Evolutionary conservation across 768 basidiomycete genomes (phyloP), one percentile per base, ranked within the genome.

Genomic region (Amanita fuliginea): DNA sequence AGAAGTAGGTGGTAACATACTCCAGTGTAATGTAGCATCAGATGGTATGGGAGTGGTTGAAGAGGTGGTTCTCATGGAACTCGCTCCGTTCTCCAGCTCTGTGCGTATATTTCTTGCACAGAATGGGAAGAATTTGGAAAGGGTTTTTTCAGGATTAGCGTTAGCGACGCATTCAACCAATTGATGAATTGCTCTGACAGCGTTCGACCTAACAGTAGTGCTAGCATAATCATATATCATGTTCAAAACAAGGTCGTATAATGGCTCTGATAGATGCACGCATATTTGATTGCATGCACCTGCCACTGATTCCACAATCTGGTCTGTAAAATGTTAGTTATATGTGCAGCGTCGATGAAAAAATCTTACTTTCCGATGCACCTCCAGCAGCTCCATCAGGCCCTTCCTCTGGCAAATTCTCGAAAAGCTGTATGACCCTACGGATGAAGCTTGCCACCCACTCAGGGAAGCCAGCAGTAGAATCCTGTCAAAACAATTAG

Each of bases 21-120:
- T 88, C 85, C 88, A 91, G 57, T 93, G 89, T 44, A 95, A 69
- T 14, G 88, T 89, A 3, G 86, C 86, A 62, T 92, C 89, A 1
- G 86, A 83, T 2, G 86, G 81, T 35, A 86, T 65, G 1, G 83
- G 80, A 1, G 73, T 72, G 3, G 83, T 80, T 28, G 75, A 69
- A 2, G 83, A 83, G 1, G 87, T 91, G 13, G 83, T 82, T 62
- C 74, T 75, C 56, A 75, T 69, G 50, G 79, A 85, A 58, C 81
- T 83, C 6, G 92, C 91, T 4, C 92, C 92, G 56, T 83, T 81
- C 54, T 92, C 89, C 10, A 94, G 71, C 61, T 96, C 92, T 2
- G 67, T 67, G 8, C 72, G 66, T 55, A 95, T 92, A 52, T 82
- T 86, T 13, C 67, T 64, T 24, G 73, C 66, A 61, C 87, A 90